These are phyloP conservation scores for Colletotrichum sp. DNA, from an alignment of 2,329 filamentous ascomycete genomes.

Conservation along the genomic window DNA sequence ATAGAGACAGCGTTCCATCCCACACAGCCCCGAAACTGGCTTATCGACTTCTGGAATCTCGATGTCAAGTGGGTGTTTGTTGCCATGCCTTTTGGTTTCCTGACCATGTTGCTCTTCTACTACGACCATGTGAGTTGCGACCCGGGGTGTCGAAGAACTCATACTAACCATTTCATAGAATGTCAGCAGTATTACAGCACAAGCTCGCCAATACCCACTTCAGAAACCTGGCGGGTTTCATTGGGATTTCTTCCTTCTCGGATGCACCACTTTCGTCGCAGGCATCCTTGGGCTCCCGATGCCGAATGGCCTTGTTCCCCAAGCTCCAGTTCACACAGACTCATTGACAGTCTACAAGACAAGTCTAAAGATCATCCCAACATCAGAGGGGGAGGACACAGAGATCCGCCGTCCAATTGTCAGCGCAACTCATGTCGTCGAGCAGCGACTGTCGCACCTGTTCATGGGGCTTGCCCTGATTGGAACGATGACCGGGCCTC, in stretches of 20 bases:
- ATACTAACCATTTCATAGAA: conserved; percentile 32
- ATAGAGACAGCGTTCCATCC: conserved; percentile 51
- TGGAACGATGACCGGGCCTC: conserved; percentile 30
- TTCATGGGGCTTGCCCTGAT: conserved; percentile 58
- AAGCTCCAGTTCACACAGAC: conserved; percentile 63
- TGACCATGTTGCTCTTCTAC: conserved; percentile 60
- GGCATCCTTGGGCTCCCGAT: conserved; percentile 62
- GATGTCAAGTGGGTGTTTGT: conserved; percentile 57
- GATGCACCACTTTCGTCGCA: conserved; percentile 58
- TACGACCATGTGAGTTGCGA: conserved; percentile 52
- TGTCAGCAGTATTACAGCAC: conserved; percentile 60
- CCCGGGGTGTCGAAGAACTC: conserved; percentile 4
- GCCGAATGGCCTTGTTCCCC: conserved; percentile 63
- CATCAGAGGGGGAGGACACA: conserved; percentile 41
- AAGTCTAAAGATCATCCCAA: conserved; percentile 42
- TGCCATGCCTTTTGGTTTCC: conserved; percentile 56
- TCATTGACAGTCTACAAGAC: conserved; percentile 49
- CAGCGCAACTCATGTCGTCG: conserved; percentile 52
- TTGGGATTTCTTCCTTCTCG: conserved; percentile 65
- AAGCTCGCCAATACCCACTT: conserved; percentile 60
- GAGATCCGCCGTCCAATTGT: conserved; percentile 49
- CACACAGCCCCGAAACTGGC: conserved; percentile 48
- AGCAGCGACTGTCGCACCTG: conserved; percentile 62
- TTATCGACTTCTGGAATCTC: conserved; percentile 59
- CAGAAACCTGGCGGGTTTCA: conserved; percentile 65